A percentile compares a stretch with the other conserved stretches of the same genome.
These are phyloP conservation scores for Alopecurus myosuroides DNA, from an alignment of 176 grass and related monocot species.

Conservation along the genomic window DNA sequence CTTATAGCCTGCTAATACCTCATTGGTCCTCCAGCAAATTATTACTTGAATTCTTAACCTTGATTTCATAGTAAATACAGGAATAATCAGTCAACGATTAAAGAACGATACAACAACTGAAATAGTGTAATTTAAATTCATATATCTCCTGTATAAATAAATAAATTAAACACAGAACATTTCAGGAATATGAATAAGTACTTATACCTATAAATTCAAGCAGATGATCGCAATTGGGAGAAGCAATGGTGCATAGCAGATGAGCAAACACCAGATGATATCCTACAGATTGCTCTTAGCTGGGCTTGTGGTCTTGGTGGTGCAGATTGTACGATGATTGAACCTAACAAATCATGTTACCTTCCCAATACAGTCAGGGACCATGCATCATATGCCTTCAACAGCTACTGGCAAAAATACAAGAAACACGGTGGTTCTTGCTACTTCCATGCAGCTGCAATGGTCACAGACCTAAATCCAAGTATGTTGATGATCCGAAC, in stretches of 20 bases:
- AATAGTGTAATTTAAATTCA: background rate
- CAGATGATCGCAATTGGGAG: constrained; percentile 17
- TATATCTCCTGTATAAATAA: background rate
- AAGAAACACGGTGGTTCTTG: constrained; percentile 66
- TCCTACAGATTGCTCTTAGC: constrained; percentile 41
- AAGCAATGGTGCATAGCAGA: constrained; percentile 61
- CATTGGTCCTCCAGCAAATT: background rate
- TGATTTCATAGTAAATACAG: background rate
- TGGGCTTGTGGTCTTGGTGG: constrained; percentile 41
- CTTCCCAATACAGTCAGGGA: constrained; percentile 53
- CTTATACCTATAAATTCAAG: constrained; percentile 10
- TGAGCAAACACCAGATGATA: constrained; percentile 51
- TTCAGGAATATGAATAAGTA: background rate
- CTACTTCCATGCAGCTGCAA: constrained; percentile 55
- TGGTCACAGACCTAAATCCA: constrained; percentile 50
- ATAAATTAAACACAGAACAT: background rate
- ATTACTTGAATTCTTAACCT: background rate
- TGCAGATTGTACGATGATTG: constrained; percentile 51
- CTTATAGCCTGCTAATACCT: background rate
- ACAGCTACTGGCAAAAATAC: constrained; percentile 71
- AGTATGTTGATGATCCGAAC: constrained; percentile 31
- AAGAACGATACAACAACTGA: background rate
- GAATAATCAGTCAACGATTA: background rate
- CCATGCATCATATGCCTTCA: constrained; percentile 52
- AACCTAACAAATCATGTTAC: constrained; percentile 55